phyloP scores from a whole-genome alignment of 163 green algal species.

The Picocystis sp. region DNA sequence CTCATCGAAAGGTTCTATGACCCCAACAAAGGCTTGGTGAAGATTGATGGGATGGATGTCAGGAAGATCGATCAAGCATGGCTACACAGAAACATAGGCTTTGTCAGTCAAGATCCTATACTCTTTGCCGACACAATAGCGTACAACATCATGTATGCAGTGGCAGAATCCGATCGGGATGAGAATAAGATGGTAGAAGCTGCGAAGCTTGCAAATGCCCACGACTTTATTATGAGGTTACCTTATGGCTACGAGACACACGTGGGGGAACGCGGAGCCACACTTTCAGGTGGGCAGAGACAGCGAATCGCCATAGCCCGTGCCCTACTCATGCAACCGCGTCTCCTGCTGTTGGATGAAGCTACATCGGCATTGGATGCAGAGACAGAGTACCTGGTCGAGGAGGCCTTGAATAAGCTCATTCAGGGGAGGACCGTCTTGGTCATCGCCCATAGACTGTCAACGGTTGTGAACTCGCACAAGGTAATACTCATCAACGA shows the following conservation, averaged over 20 bases:
- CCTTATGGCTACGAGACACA: slow-evolving; percentile 63
- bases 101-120: too few species aligned
- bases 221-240: slow-evolving; percentile 74
- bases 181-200: slow-evolving; percentile 27
- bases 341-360: slow-evolving; percentile 75
- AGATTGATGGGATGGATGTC: slow-evolving; percentile 15
- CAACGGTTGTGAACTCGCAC: slow-evolving; percentile 42
- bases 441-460: slow-evolving; percentile 23
- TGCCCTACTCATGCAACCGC: slow-evolving; percentile 52
- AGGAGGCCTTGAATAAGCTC: slow-evolving; percentile 23
- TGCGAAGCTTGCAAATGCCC: slow-evolving; percentile 56
- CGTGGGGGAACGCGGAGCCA: slow-evolving; percentile 22
- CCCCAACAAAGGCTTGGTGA: slow-evolving; percentile 23
- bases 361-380: slow-evolving; percentile 58
- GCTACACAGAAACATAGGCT: slow-evolving; percentile 26
- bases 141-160: slow-evolving; percentile 24
- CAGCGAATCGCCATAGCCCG: slow-evolving; percentile 46
- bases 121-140: slow-evolving; percentile 25
- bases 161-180: too few species aligned
- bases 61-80: slow-evolving; percentile 27
- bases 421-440: slow-evolving; percentile 10
- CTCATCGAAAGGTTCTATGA: slow-evolving; percentile 77
- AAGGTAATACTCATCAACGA: slow-evolving; percentile 31
- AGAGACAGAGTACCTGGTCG: slow-evolving; percentile 38
- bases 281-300: slow-evolving; percentile 38